phyloP scores from a whole-genome alignment of 2,329 filamentous ascomycete genomes.

The Paraphaeosphaeria minitans region DNA sequence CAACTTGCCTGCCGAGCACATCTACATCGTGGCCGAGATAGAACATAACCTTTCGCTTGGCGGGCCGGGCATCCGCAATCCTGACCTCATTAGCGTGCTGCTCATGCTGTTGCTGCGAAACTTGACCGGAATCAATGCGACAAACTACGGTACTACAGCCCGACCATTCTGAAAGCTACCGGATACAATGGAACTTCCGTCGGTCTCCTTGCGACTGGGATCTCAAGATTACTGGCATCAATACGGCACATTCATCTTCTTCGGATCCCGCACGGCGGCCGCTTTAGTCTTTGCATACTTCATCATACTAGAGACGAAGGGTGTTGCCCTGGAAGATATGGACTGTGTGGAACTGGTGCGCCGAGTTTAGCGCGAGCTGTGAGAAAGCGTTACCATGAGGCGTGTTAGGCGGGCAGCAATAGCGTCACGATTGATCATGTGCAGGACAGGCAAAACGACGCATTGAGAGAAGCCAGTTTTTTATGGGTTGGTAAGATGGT shows the following conservation, averaged over 20 bases:
- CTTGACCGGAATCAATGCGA: constrained; percentile 17
- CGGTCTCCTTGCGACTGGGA: constrained; percentile 68
- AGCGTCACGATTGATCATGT: constrained; percentile 7
- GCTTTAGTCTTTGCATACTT: constrained; percentile 54
- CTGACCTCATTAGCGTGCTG: constrained; percentile 2
- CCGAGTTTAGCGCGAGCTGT: constrained; percentile 10
- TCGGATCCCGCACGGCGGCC: constrained; percentile 47
- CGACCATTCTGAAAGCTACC: constrained; percentile 62
- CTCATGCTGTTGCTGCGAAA: constrained; percentile 11
- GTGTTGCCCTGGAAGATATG: constrained; percentile 77
- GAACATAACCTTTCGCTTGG: constrained; percentile 4
- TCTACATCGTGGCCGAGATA: constrained; percentile 6
- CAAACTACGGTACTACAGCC: constrained; percentile 21
- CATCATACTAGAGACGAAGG: constrained; percentile 82
- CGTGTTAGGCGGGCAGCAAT: constrained; percentile 16
- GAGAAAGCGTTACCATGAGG: constrained; percentile 13
- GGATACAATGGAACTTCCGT: constrained; percentile 64
- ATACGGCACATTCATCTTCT: constrained; percentile 66
- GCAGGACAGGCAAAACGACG: background rate
- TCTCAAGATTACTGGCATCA: constrained; percentile 72
- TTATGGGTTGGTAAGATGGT: background rate
- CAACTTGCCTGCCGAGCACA: constrained; percentile 5
- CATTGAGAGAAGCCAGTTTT: background rate
- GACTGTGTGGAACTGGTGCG: constrained; percentile 69
- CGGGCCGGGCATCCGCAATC: background rate